Evolutionary conservation across 1,284 basidiomycete species (phyloP).

Genomic region (Sporisorium exsertum): DNA sequence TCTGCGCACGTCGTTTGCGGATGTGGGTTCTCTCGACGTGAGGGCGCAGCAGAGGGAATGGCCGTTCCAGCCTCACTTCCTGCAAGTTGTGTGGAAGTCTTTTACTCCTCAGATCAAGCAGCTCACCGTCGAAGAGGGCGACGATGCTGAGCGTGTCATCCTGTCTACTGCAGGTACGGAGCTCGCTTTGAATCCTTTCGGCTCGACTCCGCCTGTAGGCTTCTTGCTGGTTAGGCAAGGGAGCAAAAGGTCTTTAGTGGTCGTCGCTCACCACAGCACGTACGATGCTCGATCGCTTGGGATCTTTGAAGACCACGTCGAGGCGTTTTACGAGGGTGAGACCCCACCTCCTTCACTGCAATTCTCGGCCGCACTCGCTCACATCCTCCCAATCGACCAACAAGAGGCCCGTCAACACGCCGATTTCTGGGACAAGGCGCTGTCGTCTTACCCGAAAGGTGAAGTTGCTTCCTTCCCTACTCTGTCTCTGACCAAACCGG

Average conservation of each 20-base stretch:
- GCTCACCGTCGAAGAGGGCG: constrained; percentile 9
- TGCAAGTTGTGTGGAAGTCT: constrained; percentile 47
- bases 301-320: constrained; percentile 50
- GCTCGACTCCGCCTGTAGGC: constrained; percentile 27
- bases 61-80: constrained; percentile 47
- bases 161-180: constrained; percentile 7
- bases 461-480: constrained; percentile 40
- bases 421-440: constrained; percentile 33
- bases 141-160: constrained; percentile 19
- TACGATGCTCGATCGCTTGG: constrained; percentile 61
- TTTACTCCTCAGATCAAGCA: constrained; percentile 13
- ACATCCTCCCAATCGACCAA: constrained; percentile 47
- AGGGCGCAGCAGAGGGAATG: constrained; percentile 5
- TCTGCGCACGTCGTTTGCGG: constrained; percentile 61
- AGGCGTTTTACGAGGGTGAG: constrained; percentile 26
- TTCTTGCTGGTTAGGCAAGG: constrained; percentile 41
- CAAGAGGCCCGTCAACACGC: constrained; percentile 24
- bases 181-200: constrained; percentile 30
- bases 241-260: constrained; percentile 20
- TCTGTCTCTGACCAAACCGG: constrained; percentile 12
- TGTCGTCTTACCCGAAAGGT: constrained; percentile 38
- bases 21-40: constrained; percentile 31
- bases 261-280: constrained; percentile 58
- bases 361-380: constrained; percentile 47
- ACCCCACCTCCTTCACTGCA: constrained; percentile 25